Percentiles rank a stretch among this genome's conserved stretches.
Conservation (phyloP, 2,329 filamentous ascomycete genomes). For the Diplocarpon rosae region DNA sequence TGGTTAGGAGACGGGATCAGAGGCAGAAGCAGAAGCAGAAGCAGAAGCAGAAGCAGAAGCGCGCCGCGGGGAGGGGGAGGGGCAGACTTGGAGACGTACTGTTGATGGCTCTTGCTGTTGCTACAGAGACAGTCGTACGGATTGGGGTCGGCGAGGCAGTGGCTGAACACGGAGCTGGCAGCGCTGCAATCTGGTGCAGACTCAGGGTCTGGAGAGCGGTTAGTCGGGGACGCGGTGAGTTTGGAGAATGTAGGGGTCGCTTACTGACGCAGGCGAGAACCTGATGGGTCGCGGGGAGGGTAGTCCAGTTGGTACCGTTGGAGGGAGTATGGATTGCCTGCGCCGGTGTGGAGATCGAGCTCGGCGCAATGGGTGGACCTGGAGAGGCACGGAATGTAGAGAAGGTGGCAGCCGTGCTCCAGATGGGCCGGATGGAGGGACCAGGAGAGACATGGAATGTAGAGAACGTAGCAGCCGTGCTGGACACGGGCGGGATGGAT, state of each 20-base stretch:
- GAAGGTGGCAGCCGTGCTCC: neutral
- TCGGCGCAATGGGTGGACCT: neutral
- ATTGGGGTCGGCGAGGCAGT: neutral
- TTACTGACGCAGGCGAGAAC: neutral
- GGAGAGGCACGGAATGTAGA: neutral
- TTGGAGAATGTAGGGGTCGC: neutral
- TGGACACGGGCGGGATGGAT: neutral
- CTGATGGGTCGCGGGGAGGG: neutral
- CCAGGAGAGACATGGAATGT: neutral
- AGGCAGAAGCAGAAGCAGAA: too few species aligned
- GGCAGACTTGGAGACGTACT: neutral
- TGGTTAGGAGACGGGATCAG: neutral
- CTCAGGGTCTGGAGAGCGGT: neutral
- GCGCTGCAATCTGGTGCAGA: too few species aligned
- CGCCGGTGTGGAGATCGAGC: neutral
- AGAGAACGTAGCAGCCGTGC: neutral
- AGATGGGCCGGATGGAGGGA: neutral
- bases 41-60: neutral
- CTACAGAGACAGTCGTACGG: neutral
- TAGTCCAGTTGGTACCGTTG: neutral
- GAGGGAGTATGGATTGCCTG: neutral
- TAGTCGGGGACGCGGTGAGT: neutral
- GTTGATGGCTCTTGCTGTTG: neutral
- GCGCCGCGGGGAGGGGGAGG: neutral
- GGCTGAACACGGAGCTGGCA: too few species aligned